Conservation (phyloP, 352 stramenopile species). For the Phytophthora tubulina region DNA sequence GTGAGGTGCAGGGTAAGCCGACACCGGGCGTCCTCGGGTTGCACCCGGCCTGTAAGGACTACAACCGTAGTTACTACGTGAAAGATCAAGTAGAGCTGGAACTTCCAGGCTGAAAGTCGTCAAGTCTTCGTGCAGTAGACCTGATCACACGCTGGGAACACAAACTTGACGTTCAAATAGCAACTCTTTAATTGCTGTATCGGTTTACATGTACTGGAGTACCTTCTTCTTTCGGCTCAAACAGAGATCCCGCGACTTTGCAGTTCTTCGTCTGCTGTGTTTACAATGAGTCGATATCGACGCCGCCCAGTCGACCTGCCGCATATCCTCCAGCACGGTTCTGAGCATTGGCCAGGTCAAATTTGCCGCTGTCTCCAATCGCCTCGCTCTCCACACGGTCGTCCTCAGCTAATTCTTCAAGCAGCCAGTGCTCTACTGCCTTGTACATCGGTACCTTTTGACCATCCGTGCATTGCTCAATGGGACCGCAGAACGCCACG, state of each 20-base stretch:
- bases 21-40: neutral
- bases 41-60: neutral
- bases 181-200: too few species aligned
- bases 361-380: conserved; percentile 41
- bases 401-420: conserved; percentile 90
- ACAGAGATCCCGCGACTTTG: too few species aligned
- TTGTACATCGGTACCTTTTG: conserved; percentile 90
- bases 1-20: neutral
- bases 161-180: too few species aligned
- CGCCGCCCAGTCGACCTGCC: conserved; percentile 66
- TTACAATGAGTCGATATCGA: conserved; percentile 51
- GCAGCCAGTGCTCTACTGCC: conserved; percentile 94
- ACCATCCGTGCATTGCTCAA: conserved; percentile 82
- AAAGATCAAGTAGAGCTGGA: too few species aligned
- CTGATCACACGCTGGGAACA: too few species aligned
- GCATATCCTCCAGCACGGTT: conserved; percentile 84
- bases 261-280: too few species aligned
- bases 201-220: too few species aligned
- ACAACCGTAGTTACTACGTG: too few species aligned
- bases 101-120: too few species aligned
- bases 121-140: too few species aligned
- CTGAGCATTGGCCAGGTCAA: conserved; percentile 70
- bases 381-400: conserved; percentile 78
- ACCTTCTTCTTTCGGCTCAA: too few species aligned
- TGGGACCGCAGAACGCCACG: conserved; percentile 67